Base-by-base conservation (phyloP, 1,284 basidiomycete species). In the Irpex sp. region DNA sequence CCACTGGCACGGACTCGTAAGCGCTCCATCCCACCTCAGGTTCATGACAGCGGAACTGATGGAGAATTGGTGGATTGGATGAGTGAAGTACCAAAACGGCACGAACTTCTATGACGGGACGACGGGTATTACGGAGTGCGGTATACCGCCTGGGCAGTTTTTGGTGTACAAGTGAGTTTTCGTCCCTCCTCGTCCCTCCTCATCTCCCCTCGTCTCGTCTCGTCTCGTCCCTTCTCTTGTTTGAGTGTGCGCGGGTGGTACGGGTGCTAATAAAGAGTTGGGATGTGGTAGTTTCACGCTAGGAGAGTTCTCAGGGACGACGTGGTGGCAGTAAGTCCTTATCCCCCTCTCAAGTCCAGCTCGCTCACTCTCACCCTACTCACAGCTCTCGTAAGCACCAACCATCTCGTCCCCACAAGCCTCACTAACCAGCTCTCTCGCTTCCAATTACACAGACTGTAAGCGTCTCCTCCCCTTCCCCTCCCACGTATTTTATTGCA, bases 51-150 rank as follows among this genome's bases (percentile, higher is more conserved):
- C n/a, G n/a, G 49, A 51, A 21, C 56, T 43, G 31, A 57, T 33
- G 15, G n/a, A 26, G 49, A 51, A 21, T 47, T 43, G 31, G 53
- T 33, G 15, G n/a, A 26, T 54, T 47, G n/a, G 9, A 4, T 33
- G 67, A 15, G 43, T 7, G 66, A 0, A 76, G 68, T 67, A 69
- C 58, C 75, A 75, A 68, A 75, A 75, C 61, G 74, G 70, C 35
- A 78, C 78, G 3, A 76, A 76, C 58, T 81, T 73, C 68, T 79
- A 79, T 62, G 81, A 83, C 63, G 82, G 82, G 0, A 75, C 79
- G 0, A 67, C 72, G n/a, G 77, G 76, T 2, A 78, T 83, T 58
- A 81, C 82, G 1, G 76, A 84, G 70, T 86, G 84, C 65, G 79
- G 79, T 0, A 84, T 85, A 19, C 80, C 79, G 0, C 72, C 81